These are phyloP conservation scores for Castanopsis chinensis DNA, from an alignment of 306 rosid species.

Conservation along the genomic window DNA sequence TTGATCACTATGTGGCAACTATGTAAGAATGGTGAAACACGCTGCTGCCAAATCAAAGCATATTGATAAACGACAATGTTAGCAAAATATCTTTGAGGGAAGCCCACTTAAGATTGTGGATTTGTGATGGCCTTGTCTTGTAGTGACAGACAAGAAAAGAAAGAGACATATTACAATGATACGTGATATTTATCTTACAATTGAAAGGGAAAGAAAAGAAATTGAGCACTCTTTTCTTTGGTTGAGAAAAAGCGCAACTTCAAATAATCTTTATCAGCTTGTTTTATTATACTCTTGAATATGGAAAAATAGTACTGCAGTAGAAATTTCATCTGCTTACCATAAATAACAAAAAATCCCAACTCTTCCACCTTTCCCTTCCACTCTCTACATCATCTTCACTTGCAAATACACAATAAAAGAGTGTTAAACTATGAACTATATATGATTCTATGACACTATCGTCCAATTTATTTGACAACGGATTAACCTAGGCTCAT, in stretches of 20 bases:
- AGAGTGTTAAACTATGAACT: not conserved
- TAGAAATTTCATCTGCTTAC: not conserved
- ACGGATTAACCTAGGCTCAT: not conserved
- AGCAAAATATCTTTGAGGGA: not conserved
- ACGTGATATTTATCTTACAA: not conserved
- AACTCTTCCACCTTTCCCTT: not conserved
- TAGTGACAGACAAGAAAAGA: not conserved
- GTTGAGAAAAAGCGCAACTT: not conserved
- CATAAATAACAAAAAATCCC: not conserved
- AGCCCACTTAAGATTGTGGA: not conserved
- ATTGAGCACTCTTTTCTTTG: not conserved
- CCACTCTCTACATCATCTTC: not conserved
- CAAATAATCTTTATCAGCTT: not conserved
- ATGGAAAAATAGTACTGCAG: not conserved
- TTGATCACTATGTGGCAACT: not conserved
- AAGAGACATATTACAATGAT: not conserved
- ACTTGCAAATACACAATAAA: not conserved
- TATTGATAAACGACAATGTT: not conserved
- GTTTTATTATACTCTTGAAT: not conserved
- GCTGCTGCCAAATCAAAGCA: not conserved
- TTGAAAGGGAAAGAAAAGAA: not conserved
- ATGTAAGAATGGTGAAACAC: not conserved
- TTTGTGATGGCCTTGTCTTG: too few species aligned
- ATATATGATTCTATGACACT: not conserved
- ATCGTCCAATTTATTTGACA: not conserved